phyloP scores from a whole-genome alignment of 306 rosid species.

The Astragalus glycyphyllos region DNA sequence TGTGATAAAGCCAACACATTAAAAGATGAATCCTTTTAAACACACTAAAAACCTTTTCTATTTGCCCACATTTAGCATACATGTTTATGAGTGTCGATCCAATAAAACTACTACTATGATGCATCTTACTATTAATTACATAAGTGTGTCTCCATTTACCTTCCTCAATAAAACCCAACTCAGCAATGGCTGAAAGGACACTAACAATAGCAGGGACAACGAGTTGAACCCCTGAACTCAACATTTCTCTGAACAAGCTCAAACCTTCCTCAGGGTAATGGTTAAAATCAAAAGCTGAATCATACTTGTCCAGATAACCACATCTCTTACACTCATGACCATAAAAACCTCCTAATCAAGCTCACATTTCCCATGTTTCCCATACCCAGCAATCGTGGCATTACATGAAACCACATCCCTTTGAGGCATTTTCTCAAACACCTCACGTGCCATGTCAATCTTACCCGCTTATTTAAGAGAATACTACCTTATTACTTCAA shows the following conservation, averaged over 20 bases:
- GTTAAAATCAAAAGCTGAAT: slow-evolving; percentile 52
- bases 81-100: no score
- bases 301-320: slow-evolving; percentile 61
- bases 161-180: slow-evolving; percentile 65
- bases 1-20: no score
- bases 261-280: slow-evolving; percentile 46
- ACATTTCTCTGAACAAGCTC: slow-evolving; percentile 57
- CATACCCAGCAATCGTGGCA: slow-evolving; percentile 66
- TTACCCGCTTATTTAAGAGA: slow-evolving; percentile 27
- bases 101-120: slow-evolving; percentile 14
- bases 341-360: slow-evolving; percentile 55
- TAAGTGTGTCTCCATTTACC: slow-evolving; percentile 61
- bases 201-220: slow-evolving; percentile 62
- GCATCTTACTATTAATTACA: slow-evolving; percentile 43
- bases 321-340: slow-evolving; percentile 47
- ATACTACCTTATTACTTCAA: no score
- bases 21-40: no score
- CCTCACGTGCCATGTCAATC: slow-evolving; percentile 45
- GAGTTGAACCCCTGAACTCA: slow-evolving; percentile 47
- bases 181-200: slow-evolving; percentile 64
- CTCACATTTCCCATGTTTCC: slow-evolving; percentile 51
- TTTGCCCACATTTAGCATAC: no score
- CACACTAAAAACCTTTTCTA: no score
- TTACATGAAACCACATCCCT: slow-evolving; percentile 53
- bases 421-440: slow-evolving; percentile 52